Base-by-base conservation (phyloP, 163 green algal genomes). In the Volvox carteri region DNA sequence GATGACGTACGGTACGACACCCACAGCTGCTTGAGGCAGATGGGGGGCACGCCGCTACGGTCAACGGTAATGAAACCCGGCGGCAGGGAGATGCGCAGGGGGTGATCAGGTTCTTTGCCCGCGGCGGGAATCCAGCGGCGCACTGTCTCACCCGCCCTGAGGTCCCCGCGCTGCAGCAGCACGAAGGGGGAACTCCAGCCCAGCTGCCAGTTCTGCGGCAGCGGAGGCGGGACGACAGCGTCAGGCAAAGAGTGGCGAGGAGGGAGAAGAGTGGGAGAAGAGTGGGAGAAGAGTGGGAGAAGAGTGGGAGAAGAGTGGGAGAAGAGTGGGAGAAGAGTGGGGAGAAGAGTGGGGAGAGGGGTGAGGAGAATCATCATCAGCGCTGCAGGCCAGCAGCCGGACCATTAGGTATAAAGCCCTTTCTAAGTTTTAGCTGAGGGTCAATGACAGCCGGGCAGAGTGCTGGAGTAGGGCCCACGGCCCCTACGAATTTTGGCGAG, bases 141-240 rank as follows among this genome's bases (percentile, higher is more conserved):
- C 14, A 44, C 23, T 1, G 46, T 79, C 35, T 16, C 11, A 14
- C 81, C 81, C 1, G 65, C 60, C 2, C 41, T 19, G 28, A 87
- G 67, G 46, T 87, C 46, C 2, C 16, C 23, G 19, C 81, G 81
- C 33, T 23, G 52, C 7, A 87, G 44, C 46, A 79, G 33, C 65
- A 87, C 81, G 28, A 80, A 87, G 30, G 81, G 65, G 6, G 81
- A 87, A 33, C 81, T 73, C 81, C 81, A 87, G 46, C 81, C 81
- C 65, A 87, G 67, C 65, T 87, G 81, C 81, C 81, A 87, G 33
- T 54, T 42, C 81, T 87, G 81, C 12, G 35, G 25, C 19, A 52
- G 30, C 23, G 72, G 72, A 21, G 41, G 41, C 8, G 72, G 41
- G n/a, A n/a, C n/a, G n/a, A n/a, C n/a, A n/a, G n/a, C n/a, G n/a